Conservation (phyloP, 1,284 basidiomycete species). For the Coriolopsis trogii region DNA sequence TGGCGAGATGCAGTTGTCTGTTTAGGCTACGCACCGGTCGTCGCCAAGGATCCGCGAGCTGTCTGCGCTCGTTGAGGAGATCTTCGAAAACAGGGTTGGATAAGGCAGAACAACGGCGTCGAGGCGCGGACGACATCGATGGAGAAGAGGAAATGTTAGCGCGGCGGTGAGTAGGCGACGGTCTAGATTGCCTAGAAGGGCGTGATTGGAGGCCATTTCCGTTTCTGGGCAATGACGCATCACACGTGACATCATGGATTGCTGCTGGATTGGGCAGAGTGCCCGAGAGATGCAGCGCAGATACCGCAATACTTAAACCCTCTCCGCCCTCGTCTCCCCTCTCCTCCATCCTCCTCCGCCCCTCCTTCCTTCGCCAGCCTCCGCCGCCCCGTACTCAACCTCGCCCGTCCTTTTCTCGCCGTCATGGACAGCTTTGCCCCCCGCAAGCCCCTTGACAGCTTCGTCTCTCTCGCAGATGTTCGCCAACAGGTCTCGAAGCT, state of each 20-base stretch:
- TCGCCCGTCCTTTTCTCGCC: not conserved
- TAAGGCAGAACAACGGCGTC: too few relatives aligned
- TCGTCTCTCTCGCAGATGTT: constrained; percentile 55
- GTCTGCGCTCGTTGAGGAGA: too few relatives aligned
- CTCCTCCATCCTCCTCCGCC: not conserved
- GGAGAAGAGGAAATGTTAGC: constrained; percentile 4
- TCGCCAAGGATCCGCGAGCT: too few relatives aligned
- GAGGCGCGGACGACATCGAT: constrained; percentile 17
- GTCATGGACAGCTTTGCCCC: constrained; percentile 52
- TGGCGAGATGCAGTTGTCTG: too few relatives aligned
- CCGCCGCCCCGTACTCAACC: not conserved
- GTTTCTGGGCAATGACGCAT: constrained; percentile 11
- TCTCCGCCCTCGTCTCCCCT: not conserved
- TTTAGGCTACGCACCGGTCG: too few relatives aligned
- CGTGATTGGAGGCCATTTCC: constrained; percentile 12
- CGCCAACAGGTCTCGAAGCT: constrained; percentile 62
- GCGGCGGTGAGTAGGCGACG: constrained; percentile 16
- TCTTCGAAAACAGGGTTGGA: too few relatives aligned
- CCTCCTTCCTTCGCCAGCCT: not conserved
- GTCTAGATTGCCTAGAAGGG: constrained; percentile 17
- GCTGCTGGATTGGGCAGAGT: constrained; percentile 21
- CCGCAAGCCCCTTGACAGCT: constrained; percentile 36
- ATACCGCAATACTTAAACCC: constrained; percentile 16
- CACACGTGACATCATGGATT: constrained; percentile 17
- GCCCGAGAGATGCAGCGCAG: constrained; percentile 17